Conservation (phyloP, 768 basidiomycete species). For the Mrakia blollopis region DNA sequence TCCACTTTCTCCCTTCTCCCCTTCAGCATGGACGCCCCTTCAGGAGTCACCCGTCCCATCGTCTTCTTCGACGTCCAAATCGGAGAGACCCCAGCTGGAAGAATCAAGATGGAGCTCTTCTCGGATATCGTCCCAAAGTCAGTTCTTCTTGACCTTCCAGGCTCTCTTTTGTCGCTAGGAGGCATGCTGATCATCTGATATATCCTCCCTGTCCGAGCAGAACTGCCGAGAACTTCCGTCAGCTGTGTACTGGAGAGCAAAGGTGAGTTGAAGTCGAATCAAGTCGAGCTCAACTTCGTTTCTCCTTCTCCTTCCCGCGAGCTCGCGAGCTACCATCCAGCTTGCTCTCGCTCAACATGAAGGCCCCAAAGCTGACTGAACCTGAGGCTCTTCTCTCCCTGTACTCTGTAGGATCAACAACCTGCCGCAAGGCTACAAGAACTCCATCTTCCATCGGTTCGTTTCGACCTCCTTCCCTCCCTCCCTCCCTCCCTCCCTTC, state of each 20-base stretch:
- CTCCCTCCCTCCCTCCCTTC: too few relatives aligned
- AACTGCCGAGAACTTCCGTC: constrained; percentile 96
- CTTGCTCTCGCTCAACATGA: too few relatives aligned
- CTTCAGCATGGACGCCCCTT: constrained; percentile 27
- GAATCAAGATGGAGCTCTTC: constrained; percentile 96
- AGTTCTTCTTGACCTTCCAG: constrained; percentile 35
- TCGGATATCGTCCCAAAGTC: constrained; percentile 93
- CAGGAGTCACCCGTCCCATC: constrained; percentile 55
- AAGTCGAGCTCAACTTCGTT: neutral
- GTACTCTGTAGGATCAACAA: constrained; percentile 33
- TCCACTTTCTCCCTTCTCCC: neutral
- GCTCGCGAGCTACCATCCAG: neutral
- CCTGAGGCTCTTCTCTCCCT: too few relatives aligned
- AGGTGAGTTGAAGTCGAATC: constrained; percentile 56
- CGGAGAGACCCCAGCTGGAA: constrained; percentile 89
- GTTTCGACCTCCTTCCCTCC: constrained; percentile 35
- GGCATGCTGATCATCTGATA: neutral
- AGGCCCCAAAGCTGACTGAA: neutral
- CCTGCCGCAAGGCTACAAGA: constrained; percentile 79
- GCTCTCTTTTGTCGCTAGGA: neutral
- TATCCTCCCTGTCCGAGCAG: constrained; percentile 47
- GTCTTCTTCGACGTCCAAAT: constrained; percentile 98
- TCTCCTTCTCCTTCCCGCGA: neutral
- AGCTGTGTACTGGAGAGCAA: constrained; percentile 95
- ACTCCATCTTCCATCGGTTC: constrained; percentile 85